These are phyloP conservation scores for Aspergillus persii DNA, from an alignment of 2,329 filamentous ascomycete species.

Conservation along the genomic window DNA sequence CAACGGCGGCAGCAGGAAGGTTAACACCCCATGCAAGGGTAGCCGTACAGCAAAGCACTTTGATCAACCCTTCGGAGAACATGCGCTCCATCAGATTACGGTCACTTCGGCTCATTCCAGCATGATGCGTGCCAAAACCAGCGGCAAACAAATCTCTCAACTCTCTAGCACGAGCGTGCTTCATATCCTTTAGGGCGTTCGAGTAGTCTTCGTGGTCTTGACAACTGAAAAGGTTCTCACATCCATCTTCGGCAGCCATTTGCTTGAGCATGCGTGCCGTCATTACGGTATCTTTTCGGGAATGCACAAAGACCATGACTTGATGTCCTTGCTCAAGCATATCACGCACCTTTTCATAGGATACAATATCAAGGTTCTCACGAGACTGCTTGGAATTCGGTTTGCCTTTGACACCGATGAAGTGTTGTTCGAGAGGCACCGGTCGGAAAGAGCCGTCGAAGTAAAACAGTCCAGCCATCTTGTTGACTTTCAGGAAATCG, in stretches of 20 bases:
- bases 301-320: slow-evolving; percentile 99
- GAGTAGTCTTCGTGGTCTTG: slow-evolving; percentile 75
- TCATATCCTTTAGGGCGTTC: slow-evolving; percentile 77
- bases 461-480: slow-evolving; percentile 89
- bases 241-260: slow-evolving; percentile 78
- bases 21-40: slow-evolving; percentile 99
- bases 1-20: slow-evolving; percentile 88
- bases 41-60: slow-evolving; percentile 96
- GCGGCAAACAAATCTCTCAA: slow-evolving; percentile 85
- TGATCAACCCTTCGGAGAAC: slow-evolving; percentile 88
- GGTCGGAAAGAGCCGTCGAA: slow-evolving; percentile 95
- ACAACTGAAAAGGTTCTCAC: slow-evolving; percentile 80
- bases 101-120: slow-evolving; percentile 92
- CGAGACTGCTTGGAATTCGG: slow-evolving; percentile 74
- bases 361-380: slow-evolving; percentile 82
- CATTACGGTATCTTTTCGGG: slow-evolving; percentile 85
- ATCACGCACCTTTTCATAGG: slow-evolving; percentile 91
- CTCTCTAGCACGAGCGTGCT: slow-evolving; percentile 78
- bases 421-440: slow-evolving; percentile 94
- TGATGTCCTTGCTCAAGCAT: slow-evolving; percentile 94
- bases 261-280: slow-evolving; percentile 84
- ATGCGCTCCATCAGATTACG: slow-evolving; percentile 93
- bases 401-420: slow-evolving; percentile 91
- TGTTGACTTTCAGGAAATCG: slow-evolving; percentile 95
- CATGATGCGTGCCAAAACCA: slow-evolving; percentile 92